Base-by-base conservation (phyloP, 495 filamentous ascomycete genomes). In the Talaromyces trachyspermus region DNA sequence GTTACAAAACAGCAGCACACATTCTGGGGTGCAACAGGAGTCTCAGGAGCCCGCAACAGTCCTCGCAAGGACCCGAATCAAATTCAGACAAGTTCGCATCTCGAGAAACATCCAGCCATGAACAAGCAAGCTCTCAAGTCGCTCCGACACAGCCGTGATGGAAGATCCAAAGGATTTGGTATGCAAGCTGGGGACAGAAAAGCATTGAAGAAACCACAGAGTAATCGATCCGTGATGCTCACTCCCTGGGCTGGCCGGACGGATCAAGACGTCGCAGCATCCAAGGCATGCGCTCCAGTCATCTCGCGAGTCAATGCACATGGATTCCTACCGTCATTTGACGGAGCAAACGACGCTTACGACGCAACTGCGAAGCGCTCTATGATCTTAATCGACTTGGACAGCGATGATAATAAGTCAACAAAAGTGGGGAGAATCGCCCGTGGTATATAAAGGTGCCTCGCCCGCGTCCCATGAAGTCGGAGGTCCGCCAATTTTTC, bases 271-370 rank as follows among this genome's bases (percentile, higher is more conserved):
- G 7, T 56, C 49, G 4, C 51, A 25, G 43, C 52, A 20, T 54
- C 55, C 24, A 59, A 62, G 45, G 50, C 53, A n/a, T 47, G 49
- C 1, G 54, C 60, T 12, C 35, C 54, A 11, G 53, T 57, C 11
- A 46, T 58, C 17, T 51, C 57, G 12, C 60, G 57, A 12, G 58
- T 63, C 32, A 60, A 65, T 48, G 64, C 55, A 11, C 60, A 63
- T 40, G 63, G 54, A 1, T 56, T 54, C 30, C 48, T 65, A 9
- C 61, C 59, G 43, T 53, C 49, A 19, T 57, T 55, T 27, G 61
- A 62, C 25, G 58, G 59, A 17, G 45, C 45, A 2, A 56, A 49
- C 8, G 59, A 57, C 18, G 11, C 15, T 8, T 43, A 19, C 14
- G 22, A 45, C 8, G 9, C 5, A 37, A 15, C 12, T 12, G 7